Evolutionary conservation across 179 eudicot species (phyloP).

Genomic region (Spergularia azorica): DNA sequence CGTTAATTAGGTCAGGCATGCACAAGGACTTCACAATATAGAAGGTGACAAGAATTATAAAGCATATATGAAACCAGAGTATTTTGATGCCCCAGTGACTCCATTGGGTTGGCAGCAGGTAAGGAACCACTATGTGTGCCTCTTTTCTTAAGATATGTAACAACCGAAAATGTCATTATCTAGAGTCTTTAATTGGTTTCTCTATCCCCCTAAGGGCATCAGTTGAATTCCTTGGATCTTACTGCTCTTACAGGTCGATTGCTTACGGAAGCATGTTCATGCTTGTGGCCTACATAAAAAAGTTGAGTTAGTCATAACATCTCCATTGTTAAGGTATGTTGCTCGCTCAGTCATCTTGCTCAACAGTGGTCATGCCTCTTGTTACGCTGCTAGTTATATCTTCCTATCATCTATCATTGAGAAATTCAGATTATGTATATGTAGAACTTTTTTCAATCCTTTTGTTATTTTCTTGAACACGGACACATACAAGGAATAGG

Average conservation of each 20-base stretch:
- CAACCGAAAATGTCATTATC: background rate
- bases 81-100: constrained; percentile 92
- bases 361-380: background rate
- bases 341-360: background rate
- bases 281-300: constrained; percentile 64
- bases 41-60: constrained; percentile 90
- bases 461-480: background rate
- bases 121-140: constrained; percentile 24
- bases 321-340: constrained; percentile 77
- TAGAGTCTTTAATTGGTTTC: constrained; percentile 1
- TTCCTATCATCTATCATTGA: background rate
- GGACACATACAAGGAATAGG: background rate
- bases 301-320: constrained; percentile 75
- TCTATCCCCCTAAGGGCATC: background rate
- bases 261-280: constrained; percentile 75
- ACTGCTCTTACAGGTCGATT: constrained; percentile 65
- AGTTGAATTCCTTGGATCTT: constrained; percentile 4
- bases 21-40: constrained; percentile 92
- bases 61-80: constrained; percentile 83
- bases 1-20: constrained; percentile 87
- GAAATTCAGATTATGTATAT: background rate
- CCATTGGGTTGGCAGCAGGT: constrained; percentile 97
- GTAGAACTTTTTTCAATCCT: background rate
- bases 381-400: background rate
- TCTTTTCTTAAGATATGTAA: background rate